phyloP scores from a whole-genome alignment of 345 rosid species.

The Rhizophora apiculata region DNA sequence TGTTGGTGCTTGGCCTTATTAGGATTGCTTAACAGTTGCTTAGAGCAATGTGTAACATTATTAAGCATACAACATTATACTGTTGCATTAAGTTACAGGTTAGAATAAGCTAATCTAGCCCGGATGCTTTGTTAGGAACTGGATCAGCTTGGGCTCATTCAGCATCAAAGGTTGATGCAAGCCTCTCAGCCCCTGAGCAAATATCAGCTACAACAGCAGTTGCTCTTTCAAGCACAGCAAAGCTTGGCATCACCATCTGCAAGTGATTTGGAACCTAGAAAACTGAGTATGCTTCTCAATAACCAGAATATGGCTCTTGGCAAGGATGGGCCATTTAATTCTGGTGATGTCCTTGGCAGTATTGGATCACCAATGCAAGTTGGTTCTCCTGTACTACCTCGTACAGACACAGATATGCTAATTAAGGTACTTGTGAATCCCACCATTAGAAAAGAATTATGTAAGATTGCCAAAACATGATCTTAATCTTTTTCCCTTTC shows the following conservation, averaged over 20 bases:
- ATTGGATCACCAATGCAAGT: constrained; percentile 38
- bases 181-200: constrained; percentile 43
- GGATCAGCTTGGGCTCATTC: constrained; percentile 52
- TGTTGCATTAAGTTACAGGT: not conserved
- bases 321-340: constrained; percentile 35
- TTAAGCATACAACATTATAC: too few species aligned
- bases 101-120: not conserved
- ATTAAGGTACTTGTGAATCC: constrained; percentile 32
- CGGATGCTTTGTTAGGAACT: constrained; percentile 36
- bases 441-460: too few species aligned
- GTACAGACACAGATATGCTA: constrained; percentile 42
- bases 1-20: not conserved
- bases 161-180: constrained; percentile 45
- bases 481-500: too few species aligned
- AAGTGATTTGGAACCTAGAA: constrained; percentile 49
- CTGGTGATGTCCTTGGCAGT: constrained; percentile 40
- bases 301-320: constrained; percentile 38
- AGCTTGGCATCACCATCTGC: constrained; percentile 40
- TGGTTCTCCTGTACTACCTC: constrained; percentile 34
- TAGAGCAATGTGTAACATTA: not conserved
- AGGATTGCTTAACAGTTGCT: not conserved
- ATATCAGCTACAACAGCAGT: constrained; percentile 51
- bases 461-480: too few species aligned
- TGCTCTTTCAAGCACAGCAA: constrained; percentile 54
- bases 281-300: constrained; percentile 45